phyloP scores from a whole-genome alignment of 2,329 filamentous ascomycete species.

The Apiospora sp. region DNA sequence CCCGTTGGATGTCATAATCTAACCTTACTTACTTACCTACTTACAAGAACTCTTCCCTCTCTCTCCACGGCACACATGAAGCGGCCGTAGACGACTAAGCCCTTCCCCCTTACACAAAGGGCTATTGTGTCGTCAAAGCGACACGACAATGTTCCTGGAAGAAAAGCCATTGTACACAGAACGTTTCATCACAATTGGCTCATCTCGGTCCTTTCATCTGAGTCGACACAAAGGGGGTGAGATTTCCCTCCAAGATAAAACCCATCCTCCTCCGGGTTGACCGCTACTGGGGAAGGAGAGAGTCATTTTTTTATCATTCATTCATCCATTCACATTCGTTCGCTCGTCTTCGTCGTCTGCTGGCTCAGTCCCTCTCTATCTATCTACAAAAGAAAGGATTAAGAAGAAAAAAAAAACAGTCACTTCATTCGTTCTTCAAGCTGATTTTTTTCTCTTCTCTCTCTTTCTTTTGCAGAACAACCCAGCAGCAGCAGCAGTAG shows the following conservation, averaged over 20 bases:
- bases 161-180: conserved; percentile 7
- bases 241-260: conserved; percentile 9
- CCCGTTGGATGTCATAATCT: not conserved
- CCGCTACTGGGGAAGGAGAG: not conserved
- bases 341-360: not conserved
- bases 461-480: not conserved
- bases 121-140: conserved; percentile 20
- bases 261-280: not conserved
- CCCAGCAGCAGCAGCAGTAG: not conserved
- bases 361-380: not conserved
- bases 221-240: not conserved
- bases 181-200: conserved; percentile 5
- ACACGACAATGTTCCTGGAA: conserved; percentile 3
- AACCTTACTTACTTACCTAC: not conserved
- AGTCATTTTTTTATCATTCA: not conserved
- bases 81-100: not conserved
- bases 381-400: not conserved
- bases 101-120: not conserved
- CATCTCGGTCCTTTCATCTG: conserved; percentile 3
- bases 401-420: not conserved
- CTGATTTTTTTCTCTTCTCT: not conserved
- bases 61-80: not conserved
- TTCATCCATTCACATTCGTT: not conserved
- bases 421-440: not conserved
- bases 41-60: not conserved